phyloP scores from a whole-genome alignment of 129 eudicot genomes.

The Sambucus nigra region DNA sequence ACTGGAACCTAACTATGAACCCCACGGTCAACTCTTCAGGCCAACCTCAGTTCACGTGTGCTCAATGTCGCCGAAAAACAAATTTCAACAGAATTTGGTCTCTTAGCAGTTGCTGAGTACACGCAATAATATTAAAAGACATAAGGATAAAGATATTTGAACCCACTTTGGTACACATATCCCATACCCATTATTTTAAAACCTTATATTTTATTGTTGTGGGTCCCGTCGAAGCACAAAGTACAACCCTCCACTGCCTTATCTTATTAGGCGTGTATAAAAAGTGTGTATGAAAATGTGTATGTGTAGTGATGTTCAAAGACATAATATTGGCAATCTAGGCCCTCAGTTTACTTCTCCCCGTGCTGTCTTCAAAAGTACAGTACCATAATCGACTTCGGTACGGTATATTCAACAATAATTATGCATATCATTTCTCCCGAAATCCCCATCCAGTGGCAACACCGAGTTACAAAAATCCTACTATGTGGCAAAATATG shows the following conservation, averaged over 20 bases:
- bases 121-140: constrained; percentile 17
- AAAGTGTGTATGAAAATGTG: too few species aligned
- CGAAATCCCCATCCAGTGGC: not conserved
- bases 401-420: constrained; percentile 9
- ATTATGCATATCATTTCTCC: constrained; percentile 3
- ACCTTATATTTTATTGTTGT: too few species aligned
- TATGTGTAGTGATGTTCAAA: too few species aligned
- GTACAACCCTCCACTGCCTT: too few species aligned
- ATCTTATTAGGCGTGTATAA: too few species aligned
- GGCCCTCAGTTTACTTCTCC: constrained; percentile 17
- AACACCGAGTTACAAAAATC: constrained; percentile 10
- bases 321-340: constrained; percentile 17
- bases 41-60: constrained; percentile 22
- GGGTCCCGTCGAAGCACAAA: too few species aligned
- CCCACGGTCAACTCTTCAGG: constrained; percentile 13
- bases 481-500: constrained; percentile 10
- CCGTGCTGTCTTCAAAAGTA: constrained; percentile 33
- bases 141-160: too few species aligned
- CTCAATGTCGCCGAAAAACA: constrained; percentile 32
- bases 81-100: constrained; percentile 27
- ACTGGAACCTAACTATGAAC: constrained; percentile 8
- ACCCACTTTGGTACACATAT: too few species aligned
- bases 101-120: constrained; percentile 31
- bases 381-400: constrained; percentile 18
- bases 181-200: too few species aligned